Conservation (phyloP, 306 rosid genomes). For the Prunus persica region DNA sequence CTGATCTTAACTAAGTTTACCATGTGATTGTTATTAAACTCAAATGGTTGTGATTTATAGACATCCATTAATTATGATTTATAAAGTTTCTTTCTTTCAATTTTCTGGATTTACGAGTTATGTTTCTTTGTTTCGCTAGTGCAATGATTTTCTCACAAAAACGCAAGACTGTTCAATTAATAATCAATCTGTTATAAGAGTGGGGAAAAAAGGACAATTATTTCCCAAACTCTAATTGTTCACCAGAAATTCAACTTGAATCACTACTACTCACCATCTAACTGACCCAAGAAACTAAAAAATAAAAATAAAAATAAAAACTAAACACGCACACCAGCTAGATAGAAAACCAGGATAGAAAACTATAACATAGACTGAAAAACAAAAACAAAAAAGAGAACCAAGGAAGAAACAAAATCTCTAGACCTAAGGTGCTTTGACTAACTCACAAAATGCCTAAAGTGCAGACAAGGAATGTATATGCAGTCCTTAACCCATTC, state of each 20-base stretch:
- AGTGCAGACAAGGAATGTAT: not conserved
- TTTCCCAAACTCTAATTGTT: not conserved
- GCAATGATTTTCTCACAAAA: not conserved
- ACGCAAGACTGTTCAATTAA: not conserved
- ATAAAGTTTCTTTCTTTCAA: no score
- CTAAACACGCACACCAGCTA: constrained; percentile 3
- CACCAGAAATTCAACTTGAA: not conserved
- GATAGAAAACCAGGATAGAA: not conserved
- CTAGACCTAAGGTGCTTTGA: not conserved
- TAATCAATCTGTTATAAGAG: not conserved
- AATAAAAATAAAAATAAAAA: not conserved
- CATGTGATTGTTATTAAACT: no score
- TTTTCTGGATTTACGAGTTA: no score
- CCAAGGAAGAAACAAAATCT: not conserved
- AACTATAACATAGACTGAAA: not conserved
- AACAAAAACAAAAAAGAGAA: not conserved
- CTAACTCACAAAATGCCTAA: constrained; percentile 21
- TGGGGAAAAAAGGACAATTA: not conserved
- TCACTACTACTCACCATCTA: not conserved
- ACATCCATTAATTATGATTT: no score
- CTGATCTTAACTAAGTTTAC: no score
- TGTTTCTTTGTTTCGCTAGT: no score
- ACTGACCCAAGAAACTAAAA: not conserved
- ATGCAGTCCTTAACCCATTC: not conserved
- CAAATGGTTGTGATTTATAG: no score